Base-by-base conservation (phyloP, 164 flowering plant species). In the Aristolochia contorta region DNA sequence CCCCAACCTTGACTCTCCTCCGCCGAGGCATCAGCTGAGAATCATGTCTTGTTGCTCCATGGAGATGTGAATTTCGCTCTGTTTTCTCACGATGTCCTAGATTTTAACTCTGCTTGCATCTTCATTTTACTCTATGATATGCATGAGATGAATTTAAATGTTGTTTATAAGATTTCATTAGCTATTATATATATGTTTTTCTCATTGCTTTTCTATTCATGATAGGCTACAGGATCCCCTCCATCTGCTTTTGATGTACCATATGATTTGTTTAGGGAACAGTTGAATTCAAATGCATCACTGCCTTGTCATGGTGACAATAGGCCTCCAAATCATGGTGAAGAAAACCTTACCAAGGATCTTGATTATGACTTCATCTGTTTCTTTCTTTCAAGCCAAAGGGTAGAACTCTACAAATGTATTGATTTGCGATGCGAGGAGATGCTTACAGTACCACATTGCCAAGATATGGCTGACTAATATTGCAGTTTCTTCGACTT, bases 361-460 rank as follows among this genome's bases (percentile, higher is more conserved):
- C 75, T 93, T 80, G 98, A 89, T 54, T 89, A 86, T 69, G 92
- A 93, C 5, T 93, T 87, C 77, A 62, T 72, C 55, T 93, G 98
- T 66, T 86, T 84, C 72, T 93, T 93, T 74, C 90, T 93, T 62
- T 84, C 97, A 47, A 84, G 77, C 71, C 83, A 71, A 57, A 79
- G 98, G 71, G 37, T 82, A 62, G 91, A 87, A 70, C 89, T 93
- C 24, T 93, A 93, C 63, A 80, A 82, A 75, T 74, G 77, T 60
- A 86, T 93, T 75, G 98, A 89, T 69, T 63, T 64, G 50, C 90
- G 98, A 27, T 93, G 98, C 70, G 98, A 93, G 78, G 87, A 87
- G 71, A 93, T 93, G 98, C 80, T 93, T 69, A 74, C 74, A 82
- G 98, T 89, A 79, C n/a, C n/a, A 23, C 50, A 1, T 49, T 27